Conservation (phyloP, 169 alveolate species). For the Babesia bigemina region DNA sequence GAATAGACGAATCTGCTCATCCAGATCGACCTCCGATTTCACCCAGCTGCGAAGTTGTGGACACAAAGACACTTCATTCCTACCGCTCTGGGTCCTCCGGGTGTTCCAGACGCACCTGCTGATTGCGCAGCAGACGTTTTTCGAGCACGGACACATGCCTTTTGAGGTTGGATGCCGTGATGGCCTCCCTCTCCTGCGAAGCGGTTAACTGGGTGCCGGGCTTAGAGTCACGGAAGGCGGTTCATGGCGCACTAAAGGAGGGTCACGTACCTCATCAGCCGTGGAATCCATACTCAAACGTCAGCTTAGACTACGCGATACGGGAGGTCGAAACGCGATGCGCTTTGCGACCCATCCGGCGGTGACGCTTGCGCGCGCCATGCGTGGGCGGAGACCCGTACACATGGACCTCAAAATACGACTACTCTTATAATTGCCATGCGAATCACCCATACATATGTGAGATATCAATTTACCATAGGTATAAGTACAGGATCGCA, state of each 20-base stretch:
- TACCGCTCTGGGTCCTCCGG: conserved; percentile 68
- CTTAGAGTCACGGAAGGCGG: neutral
- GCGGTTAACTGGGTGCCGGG: neutral
- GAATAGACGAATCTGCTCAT: conserved; percentile 72
- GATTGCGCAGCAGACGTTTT: conserved; percentile 39
- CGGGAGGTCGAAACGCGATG: neutral
- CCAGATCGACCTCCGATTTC: conserved; percentile 79
- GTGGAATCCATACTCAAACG: conserved; percentile 9
- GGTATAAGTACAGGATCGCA: too few relatives aligned
- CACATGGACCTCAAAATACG: conserved; percentile 3
- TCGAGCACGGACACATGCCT: conserved; percentile 34
- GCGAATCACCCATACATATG: too few relatives aligned
- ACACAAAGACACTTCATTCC: neutral
- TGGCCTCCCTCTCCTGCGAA: conserved; percentile 29
- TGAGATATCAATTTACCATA: too few relatives aligned
- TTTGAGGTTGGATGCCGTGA: conserved; percentile 27
- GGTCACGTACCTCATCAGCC: conserved; percentile 12
- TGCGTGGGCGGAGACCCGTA: conserved; percentile 25
- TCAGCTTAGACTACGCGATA: neutral
- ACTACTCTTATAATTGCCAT: neutral
- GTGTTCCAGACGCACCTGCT: conserved; percentile 43
- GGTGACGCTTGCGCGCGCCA: conserved; percentile 21
- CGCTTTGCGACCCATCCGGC: neutral
- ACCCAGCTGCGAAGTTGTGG: conserved; percentile 49
- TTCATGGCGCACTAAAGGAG: neutral